Percentiles rank a stretch among this genome's conserved stretches.
Conservation (phyloP, 306 rosid genomes). For the Cicer judaicum region DNA sequence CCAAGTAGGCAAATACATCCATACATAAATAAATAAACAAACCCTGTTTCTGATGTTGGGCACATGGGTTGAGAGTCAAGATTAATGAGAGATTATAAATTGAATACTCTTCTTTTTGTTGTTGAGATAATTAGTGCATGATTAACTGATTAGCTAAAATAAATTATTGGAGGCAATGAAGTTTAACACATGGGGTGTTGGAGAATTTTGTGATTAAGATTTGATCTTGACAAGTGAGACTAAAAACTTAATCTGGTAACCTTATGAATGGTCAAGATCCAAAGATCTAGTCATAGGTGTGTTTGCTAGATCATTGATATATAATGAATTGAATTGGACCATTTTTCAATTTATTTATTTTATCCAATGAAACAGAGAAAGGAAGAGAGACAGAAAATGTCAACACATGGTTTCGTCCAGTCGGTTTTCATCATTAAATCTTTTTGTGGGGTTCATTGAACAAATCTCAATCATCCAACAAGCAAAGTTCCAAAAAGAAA, state of each 20-base stretch:
- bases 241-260: not conserved
- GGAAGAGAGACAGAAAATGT: constrained; percentile 39
- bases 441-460: constrained; percentile 54
- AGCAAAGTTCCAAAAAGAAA: constrained; percentile 60
- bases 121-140: constrained; percentile 21
- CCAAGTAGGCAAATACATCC: constrained; percentile 11
- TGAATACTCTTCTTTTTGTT: not conserved
- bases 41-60: constrained; percentile 21
- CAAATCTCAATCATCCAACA: constrained; percentile 47
- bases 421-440: constrained; percentile 41
- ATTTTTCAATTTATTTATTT: constrained; percentile 36
- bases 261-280: constrained; percentile 42
- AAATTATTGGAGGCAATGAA: constrained; percentile 7
- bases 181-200: constrained; percentile 62
- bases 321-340: constrained; percentile 25
- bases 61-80: constrained; percentile 51
- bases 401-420: constrained; percentile 44
- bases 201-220: constrained; percentile 42
- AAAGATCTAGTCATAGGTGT: constrained; percentile 42
- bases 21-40: constrained; percentile 15
- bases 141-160: constrained; percentile 46
- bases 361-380: constrained; percentile 24
- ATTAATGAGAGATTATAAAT: constrained; percentile 28
- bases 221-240: constrained; percentile 40
- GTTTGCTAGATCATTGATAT: constrained; percentile 36